Conservation (phyloP, 2,329 filamentous ascomycete genomes). For the Hypoxylon sp. region DNA sequence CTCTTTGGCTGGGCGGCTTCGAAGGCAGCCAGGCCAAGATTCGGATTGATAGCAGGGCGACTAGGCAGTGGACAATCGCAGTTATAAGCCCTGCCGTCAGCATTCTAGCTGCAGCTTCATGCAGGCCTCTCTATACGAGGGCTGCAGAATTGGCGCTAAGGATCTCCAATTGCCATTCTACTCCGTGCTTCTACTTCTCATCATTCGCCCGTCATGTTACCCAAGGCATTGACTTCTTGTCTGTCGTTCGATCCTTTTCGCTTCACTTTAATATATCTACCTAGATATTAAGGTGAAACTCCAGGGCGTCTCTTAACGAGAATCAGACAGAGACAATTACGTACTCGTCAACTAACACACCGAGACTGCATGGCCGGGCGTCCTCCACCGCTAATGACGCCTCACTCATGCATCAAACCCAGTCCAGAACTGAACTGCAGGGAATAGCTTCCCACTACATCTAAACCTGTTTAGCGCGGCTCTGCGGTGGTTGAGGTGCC, state of each 20-base stretch:
- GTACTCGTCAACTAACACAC: background rate
- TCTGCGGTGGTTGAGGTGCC: background rate
- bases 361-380: background rate
- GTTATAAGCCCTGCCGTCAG: background rate
- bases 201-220: background rate
- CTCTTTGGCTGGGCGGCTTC: conserved; percentile 14
- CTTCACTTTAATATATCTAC: background rate
- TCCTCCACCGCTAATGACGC: background rate
- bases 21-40: conserved; percentile 1
- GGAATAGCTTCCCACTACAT: background rate
- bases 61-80: background rate
- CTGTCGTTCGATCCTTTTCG: background rate
- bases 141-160: background rate
- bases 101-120: conserved; percentile 6
- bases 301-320: background rate
- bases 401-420: background rate
- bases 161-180: background rate
- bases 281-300: background rate
- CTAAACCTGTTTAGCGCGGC: background rate
- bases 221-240: background rate
- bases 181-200: background rate
- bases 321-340: too few species aligned
- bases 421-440: background rate
- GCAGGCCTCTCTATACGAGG: conserved; percentile 5
- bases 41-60: background rate